Conservation (phyloP, 495 filamentous ascomycete species). For the Hypoxylon cercidicola region DNA sequence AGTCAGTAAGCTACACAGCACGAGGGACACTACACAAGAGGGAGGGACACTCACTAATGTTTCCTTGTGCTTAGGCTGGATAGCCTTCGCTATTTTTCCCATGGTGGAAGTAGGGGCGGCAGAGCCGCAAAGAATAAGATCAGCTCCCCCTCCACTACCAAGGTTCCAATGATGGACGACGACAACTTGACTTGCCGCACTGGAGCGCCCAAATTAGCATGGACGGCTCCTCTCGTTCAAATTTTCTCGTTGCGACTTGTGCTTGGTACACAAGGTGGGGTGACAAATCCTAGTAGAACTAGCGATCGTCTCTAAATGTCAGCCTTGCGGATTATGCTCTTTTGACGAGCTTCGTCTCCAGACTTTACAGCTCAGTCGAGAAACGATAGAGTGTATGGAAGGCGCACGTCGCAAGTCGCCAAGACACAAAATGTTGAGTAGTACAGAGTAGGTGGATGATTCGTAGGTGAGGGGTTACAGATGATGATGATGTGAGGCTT, state of each 20-base stretch:
- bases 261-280: slow-evolving; percentile 29
- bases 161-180: slow-evolving; percentile 47
- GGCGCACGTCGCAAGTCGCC: slow-evolving; percentile 8
- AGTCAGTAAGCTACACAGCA: slow-evolving; percentile 42
- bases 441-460: slow-evolving; percentile 21
- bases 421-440: slow-evolving; percentile 7
- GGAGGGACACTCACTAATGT: slow-evolving; percentile 76
- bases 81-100: slow-evolving; percentile 97
- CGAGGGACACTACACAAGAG: slow-evolving; percentile 33
- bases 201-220: slow-evolving; percentile 46
- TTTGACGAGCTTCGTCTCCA: slow-evolving; percentile 32
- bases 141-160: slow-evolving; percentile 62
- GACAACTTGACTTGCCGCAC: slow-evolving; percentile 48
- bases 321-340: slow-evolving; percentile 39
- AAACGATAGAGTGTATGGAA: slow-evolving; percentile 10
- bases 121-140: slow-evolving; percentile 59
- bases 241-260: slow-evolving; percentile 11
- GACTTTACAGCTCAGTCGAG: slow-evolving; percentile 10
- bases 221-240: slow-evolving; percentile 40
- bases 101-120: slow-evolving; percentile 69
- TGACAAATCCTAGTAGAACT: slow-evolving; percentile 15
- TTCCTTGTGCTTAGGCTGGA: slow-evolving; percentile 90
- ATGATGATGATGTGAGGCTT: slow-evolving; percentile 37
- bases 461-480: slow-evolving; percentile 31
- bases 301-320: slow-evolving; percentile 39